Evolutionary conservation across 2,329 filamentous ascomycete species (phyloP), one percentile per base, ranked within the genome.

Genomic region (Kalmusia sp.): DNA sequence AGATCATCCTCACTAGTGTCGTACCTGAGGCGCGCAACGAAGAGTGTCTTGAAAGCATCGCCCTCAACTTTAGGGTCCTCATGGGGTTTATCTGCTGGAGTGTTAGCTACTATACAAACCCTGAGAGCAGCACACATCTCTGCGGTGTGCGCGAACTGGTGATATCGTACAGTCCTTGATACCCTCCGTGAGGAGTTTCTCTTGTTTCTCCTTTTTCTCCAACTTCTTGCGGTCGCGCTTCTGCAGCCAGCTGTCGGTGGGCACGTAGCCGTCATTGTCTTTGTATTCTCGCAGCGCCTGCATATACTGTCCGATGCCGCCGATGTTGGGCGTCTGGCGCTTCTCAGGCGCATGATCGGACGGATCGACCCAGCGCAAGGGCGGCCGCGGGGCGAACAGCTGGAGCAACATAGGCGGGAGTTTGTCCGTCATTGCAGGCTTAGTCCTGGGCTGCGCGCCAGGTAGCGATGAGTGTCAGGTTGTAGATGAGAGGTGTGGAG

Each of bases 211-310:
- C 74, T 88, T 84, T 79, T 92, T 93, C 80, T 98, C 93, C 38
- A 82, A 74, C 80, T 90, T 92, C 73, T 91, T 85, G 59, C 93
- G 88, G 76, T 96, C 91, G 77, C 91, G 90, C 68, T 84, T 84
- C 78, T 98, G 87, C 64, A 97, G 82, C 92, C 92, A 96, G 75
- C 92, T 96, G 78, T 98, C 95, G 1, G 92, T 96, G 3, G 92
- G 88, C 49, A 86, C 79, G 69, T 92, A 96, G 6, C 83, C 82
- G 61, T 92, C 88, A 8, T 87, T 87, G 64, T 92, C 86, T 72
- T 90, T 90, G 78, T 96, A 93, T 47, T 90, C 85, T 55, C 88
- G 80, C 31, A 96, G 79, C 21, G 87, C 87, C 15, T 87, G 83
- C 19, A 98, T 80, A 68, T 85, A 97, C 43, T 86, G 83, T 19